phyloP scores from a whole-genome alignment of 139 green algal genomes.

The Limnomonas spitsbergensis region DNA sequence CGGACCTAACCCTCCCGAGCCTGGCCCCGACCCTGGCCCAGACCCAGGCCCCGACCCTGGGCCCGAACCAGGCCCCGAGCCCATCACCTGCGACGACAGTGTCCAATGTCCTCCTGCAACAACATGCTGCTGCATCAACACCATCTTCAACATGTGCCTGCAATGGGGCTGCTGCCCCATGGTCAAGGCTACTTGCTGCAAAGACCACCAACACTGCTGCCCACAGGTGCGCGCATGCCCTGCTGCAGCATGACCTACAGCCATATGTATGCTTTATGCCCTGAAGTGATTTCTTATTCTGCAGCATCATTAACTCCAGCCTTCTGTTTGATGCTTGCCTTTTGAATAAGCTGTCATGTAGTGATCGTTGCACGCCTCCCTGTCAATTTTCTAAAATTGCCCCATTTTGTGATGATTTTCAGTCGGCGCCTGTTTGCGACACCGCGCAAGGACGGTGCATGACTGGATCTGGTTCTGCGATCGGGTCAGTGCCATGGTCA shows the following conservation, averaged over 20 bases:
- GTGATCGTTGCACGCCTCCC: too few species aligned
- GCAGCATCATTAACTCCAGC: too few species aligned
- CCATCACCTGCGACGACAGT: conserved; percentile 71
- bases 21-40: conserved; percentile 31
- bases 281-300: too few species aligned
- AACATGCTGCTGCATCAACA: conserved; percentile 87
- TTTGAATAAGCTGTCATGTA: too few species aligned
- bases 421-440: conserved; percentile 81
- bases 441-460: conserved; percentile 62
- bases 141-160: conserved; percentile 70
- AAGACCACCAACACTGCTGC: conserved; percentile 94
- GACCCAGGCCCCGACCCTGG: conserved; percentile 26
- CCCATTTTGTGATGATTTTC: too few species aligned
- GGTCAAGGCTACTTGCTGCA: conserved; percentile 82
- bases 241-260: too few species aligned
- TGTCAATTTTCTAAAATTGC: too few species aligned
- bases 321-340: too few species aligned
- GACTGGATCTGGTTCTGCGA: conserved; percentile 22
- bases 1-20: conserved; percentile 50
- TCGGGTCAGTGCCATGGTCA: conserved; percentile 34
- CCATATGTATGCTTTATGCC: too few species aligned
- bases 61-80: conserved; percentile 38
- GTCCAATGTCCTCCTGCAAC: conserved; percentile 57
- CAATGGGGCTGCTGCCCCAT: conserved; percentile 90
- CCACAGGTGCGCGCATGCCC: too few species aligned